These are phyloP conservation scores for Graphiopsis chlorocephala DNA, from an alignment of 2,329 filamentous ascomycete species.

Conservation along the genomic window DNA sequence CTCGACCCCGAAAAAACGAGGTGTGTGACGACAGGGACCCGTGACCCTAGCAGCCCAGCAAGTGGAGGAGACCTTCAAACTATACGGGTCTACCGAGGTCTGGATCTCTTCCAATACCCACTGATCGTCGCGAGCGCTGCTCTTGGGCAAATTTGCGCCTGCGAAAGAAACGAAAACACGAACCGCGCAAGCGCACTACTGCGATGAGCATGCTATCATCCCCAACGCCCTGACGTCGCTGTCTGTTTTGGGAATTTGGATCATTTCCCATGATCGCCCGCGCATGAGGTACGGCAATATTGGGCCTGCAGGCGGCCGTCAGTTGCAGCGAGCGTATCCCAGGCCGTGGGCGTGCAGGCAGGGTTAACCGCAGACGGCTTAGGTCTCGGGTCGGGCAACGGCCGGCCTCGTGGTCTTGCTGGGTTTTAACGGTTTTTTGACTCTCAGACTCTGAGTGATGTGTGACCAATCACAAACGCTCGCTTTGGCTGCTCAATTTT, in stretches of 20 bases:
- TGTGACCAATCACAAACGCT: not conserved
- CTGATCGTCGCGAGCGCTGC: not conserved
- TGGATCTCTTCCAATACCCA: not conserved
- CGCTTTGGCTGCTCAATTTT: not conserved
- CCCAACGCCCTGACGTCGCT: not conserved
- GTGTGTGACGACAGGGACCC: conserved; percentile 1
- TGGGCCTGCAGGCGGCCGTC: not conserved
- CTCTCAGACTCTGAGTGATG: too few relatives aligned
- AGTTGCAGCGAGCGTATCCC: not conserved
- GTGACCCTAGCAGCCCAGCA: conserved; percentile 2
- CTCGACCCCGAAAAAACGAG: not conserved
- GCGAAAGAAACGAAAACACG: not conserved
- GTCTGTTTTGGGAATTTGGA: not conserved
- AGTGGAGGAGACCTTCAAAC: not conserved
- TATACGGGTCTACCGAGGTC: not conserved
- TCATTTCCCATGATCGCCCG: not conserved
- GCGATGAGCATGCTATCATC: not conserved
- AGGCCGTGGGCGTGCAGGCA: not conserved
- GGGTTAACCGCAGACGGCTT: not conserved
- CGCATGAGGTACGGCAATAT: conserved; percentile 3
- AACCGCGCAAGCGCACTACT: not conserved
- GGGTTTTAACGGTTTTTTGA: not conserved
- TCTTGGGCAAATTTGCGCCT: conserved; percentile 1
- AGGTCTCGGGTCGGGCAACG: conserved; percentile 7
- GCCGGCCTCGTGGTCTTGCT: conserved; percentile 6